Percentiles rank a stretch among this genome's conserved stretches.
These are phyloP conservation scores for Bolboschoenus planiculmis DNA, from an alignment of 176 grass and related monocot genomes.

Conservation along the genomic window DNA sequence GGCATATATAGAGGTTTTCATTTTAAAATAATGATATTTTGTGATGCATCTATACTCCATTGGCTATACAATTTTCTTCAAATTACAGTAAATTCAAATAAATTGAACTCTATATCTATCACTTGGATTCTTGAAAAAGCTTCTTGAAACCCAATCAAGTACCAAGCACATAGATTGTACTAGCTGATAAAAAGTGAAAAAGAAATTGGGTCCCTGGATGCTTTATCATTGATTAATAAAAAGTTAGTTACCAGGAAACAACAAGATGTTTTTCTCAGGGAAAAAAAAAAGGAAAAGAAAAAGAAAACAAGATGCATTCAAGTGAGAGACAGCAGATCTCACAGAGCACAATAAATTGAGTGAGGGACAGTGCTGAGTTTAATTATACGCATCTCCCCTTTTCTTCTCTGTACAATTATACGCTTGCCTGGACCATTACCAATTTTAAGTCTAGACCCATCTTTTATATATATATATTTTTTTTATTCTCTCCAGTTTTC, in stretches of 20 bases:
- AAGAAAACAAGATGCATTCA: no score
- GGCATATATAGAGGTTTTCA: no score
- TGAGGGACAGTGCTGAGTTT: neutral
- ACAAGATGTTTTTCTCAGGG: neutral
- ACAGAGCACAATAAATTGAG: no score
- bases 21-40: no score
- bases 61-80: neutral
- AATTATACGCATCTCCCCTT: neutral
- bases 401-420: neutral
- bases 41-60: neutral
- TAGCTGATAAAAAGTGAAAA: neutral
- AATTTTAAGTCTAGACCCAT: neutral
- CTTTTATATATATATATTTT: neutral
- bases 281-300: no score
- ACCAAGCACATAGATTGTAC: neutral
- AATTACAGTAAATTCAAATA: neutral
- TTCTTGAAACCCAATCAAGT: no score
- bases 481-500: neutral
- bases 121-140: neutral
- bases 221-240: neutral
- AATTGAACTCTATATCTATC: neutral
- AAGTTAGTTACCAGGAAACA: no score
- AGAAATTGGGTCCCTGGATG: neutral
- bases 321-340: no score
- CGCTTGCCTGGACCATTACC: neutral